A percentile compares a stretch with the other conserved stretches of the same genome.
Conservation (phyloP, 441 rosid genomes). For the Populus hybrid region DNA sequence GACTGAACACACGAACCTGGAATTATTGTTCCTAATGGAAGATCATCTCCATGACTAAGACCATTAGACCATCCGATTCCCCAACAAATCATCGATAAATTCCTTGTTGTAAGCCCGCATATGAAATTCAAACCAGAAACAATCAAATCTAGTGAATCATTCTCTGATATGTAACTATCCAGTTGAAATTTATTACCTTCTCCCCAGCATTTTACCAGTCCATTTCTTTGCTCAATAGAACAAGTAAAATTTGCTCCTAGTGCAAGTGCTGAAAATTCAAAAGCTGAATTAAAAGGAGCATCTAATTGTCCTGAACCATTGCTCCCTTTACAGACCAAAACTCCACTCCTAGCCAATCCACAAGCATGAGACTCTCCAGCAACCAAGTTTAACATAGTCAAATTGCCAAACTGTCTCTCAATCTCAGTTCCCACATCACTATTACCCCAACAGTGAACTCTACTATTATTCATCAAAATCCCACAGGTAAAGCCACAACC, state of each 20-base stretch:
- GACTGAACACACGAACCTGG: slow-evolving; percentile 58
- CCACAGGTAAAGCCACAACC: slow-evolving; percentile 78
- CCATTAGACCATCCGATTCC: slow-evolving; percentile 45
- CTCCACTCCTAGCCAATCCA: slow-evolving; percentile 49
- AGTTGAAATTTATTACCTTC: slow-evolving; percentile 22
- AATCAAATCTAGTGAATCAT: slow-evolving; percentile 42
- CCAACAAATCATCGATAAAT: slow-evolving; percentile 51
- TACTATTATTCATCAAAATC: slow-evolving; percentile 30
- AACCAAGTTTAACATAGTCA: slow-evolving; percentile 47
- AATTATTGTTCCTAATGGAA: slow-evolving; percentile 37
- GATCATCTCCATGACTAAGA: slow-evolving; percentile 2
- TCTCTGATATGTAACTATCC: slow-evolving; percentile 2
- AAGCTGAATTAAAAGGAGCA: slow-evolving; percentile 37
- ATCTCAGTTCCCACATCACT: slow-evolving; percentile 27
- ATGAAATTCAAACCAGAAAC: slow-evolving; percentile 42
- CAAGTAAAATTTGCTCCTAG: slow-evolving; percentile 56
- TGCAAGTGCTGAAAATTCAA: slow-evolving; percentile 42
- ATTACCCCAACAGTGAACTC: slow-evolving; percentile 63
- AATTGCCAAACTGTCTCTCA: slow-evolving; percentile 40
- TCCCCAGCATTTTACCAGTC: slow-evolving; percentile 72
- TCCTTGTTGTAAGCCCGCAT: slow-evolving; percentile 47
- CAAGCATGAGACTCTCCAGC: slow-evolving; percentile 74
- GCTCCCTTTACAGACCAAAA: slow-evolving; percentile 50
- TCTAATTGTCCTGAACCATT: slow-evolving; percentile 47
- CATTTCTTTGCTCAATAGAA: slow-evolving; percentile 39